A percentile compares a stretch with the other conserved stretches of the same genome.
Conservation (phyloP, 2,329 filamentous ascomycete species). For the Furcasterigmium furcatum region DNA sequence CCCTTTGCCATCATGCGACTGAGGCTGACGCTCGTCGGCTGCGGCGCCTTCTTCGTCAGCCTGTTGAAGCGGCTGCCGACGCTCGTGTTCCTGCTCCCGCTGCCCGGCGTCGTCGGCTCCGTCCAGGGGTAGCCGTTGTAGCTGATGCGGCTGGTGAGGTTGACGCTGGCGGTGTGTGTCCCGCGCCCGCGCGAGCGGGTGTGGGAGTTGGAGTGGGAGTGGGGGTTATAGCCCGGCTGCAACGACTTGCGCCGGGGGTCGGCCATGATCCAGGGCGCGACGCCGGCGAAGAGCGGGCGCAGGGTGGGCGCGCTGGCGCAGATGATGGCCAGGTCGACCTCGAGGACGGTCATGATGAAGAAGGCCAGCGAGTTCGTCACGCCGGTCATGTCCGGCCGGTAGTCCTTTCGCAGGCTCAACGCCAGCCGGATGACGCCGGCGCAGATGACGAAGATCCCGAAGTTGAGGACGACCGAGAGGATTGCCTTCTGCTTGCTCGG, state of each 20-base stretch:
- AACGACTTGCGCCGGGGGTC: constrained; percentile 8
- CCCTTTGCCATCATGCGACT: constrained; percentile 20
- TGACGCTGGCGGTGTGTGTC: constrained; percentile 13
- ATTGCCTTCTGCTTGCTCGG: constrained; percentile 38
- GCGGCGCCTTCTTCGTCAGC: constrained; percentile 5
- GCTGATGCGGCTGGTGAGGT: constrained; percentile 23
- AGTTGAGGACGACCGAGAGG: constrained; percentile 38
- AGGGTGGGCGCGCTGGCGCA: constrained; percentile 29
- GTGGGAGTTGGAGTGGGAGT: background rate
- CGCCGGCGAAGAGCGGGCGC: constrained; percentile 20
- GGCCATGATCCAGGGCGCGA: constrained; percentile 20
- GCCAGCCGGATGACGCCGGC: constrained; percentile 28
- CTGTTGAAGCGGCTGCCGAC: constrained; percentile 10
- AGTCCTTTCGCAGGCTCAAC: constrained; percentile 21
- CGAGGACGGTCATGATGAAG: constrained; percentile 30
- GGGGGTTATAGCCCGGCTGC: background rate
- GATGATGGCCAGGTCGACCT: constrained; percentile 30
- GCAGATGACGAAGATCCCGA: constrained; percentile 36
- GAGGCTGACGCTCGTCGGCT: constrained; percentile 22
- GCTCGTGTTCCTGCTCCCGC: constrained; percentile 17
- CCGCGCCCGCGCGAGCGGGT: background rate
- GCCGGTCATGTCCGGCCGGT: constrained; percentile 13
- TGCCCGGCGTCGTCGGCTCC: constrained; percentile 10
- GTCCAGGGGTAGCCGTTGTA: constrained; percentile 27
- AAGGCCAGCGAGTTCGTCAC: constrained; percentile 23